Base-by-base conservation (phyloP, 179 eudicot species). In the Patellifolia procumbens region DNA sequence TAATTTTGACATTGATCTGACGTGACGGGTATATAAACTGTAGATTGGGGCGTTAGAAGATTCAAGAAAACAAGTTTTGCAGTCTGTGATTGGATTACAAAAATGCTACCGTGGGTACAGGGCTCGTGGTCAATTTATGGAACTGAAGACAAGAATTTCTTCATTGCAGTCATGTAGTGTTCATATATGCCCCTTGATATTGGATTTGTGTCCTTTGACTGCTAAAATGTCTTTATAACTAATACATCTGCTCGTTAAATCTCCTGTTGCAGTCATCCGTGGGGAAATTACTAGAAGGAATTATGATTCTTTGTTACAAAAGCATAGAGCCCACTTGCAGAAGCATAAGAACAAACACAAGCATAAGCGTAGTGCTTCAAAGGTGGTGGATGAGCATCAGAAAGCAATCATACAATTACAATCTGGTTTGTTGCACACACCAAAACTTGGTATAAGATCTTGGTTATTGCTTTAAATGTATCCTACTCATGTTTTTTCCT, bases 161-260 rank as follows among this genome's bases (percentile, higher is more conserved):
- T 73, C 80, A 46, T 82, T 92, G 84, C 98, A 94, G 82, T 90
- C 97, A 82, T 90, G 97, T 94, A 87, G 81, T 86, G 26, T 79
- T 37, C 76, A 20, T 45, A 24, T 24, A n/a, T 55, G 51, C 66
- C 42, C 46, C 16, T 39, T 39, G 9, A 39, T 11, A 5, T 39
- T 39, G 8, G 8, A 39, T 39, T 39, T 39, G 7, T 7, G 9
- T 39, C 45, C 9, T 6, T 39, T 39, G 7, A 39, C 45, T 39
- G 45, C 9, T 13, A 49, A 2, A 13, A 15, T 5, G 35, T 63
- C 5, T 42, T 15, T 22, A 10, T 60, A 46, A 29, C 17, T 39
- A 37, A 31, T n/a, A 52, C 8, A 45, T 82, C 63, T 37, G 53
- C 43, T 77, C 66, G 62, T 73, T 55, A 13, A 48, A 8, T 70